Conservation (phyloP, 768 basidiomycete species). For the Panaeolus cyanescens region DNA sequence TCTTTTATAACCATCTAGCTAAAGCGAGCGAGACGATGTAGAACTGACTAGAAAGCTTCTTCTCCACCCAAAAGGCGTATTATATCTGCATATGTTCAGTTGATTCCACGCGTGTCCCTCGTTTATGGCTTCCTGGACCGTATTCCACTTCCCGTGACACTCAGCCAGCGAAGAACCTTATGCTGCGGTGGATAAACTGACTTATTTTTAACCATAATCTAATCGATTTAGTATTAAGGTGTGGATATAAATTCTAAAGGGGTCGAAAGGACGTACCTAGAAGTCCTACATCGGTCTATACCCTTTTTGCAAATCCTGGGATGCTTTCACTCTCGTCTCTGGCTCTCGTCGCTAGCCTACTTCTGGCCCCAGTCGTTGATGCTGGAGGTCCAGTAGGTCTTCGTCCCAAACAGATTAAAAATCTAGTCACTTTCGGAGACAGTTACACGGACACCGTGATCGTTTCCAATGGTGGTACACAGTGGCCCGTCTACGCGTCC, state of each 20-base stretch:
- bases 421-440: constrained; percentile 70
- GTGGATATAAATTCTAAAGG: not conserved
- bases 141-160: not conserved
- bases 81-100: constrained; percentile 11
- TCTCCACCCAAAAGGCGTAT: constrained; percentile 10
- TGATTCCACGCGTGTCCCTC: constrained; percentile 15
- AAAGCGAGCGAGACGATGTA: not conserved
- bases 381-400: constrained; percentile 13
- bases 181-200: not conserved
- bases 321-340: not conserved
- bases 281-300: too few species aligned
- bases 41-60: not conserved
- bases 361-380: not conserved
- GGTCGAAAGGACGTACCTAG: too few species aligned
- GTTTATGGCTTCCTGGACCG: not conserved
- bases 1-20: not conserved
- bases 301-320: not conserved
- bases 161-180: not conserved
- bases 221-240: not conserved
- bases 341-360: constrained; percentile 3
- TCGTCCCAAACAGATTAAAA: constrained; percentile 49
- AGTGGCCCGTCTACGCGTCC: constrained; percentile 66
- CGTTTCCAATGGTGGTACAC: constrained; percentile 42
- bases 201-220: not conserved
- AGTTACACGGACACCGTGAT: constrained; percentile 58